These are phyloP conservation scores for Moesziomyces parantarcticus DNA, from an alignment of 1,284 basidiomycete genomes.

Conservation along the genomic window DNA sequence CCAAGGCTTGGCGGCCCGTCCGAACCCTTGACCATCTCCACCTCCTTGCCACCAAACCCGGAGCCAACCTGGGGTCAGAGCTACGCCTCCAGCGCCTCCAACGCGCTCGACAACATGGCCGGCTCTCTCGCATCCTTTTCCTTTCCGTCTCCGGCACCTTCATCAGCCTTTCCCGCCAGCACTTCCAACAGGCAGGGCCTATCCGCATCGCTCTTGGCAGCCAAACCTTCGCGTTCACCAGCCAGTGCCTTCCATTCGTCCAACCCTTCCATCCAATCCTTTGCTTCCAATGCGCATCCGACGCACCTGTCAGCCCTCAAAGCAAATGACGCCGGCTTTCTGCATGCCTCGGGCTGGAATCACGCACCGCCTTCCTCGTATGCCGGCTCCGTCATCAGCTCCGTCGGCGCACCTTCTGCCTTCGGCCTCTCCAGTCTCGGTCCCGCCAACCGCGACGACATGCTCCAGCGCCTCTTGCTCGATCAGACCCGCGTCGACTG, in stretches of 20 bases:
- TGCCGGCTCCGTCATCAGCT: constrained; percentile 38
- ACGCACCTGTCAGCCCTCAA: constrained; percentile 10
- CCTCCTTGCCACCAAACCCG: constrained; percentile 15
- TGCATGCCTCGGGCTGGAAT: constrained; percentile 27
- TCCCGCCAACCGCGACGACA: constrained; percentile 36
- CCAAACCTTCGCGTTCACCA: constrained; percentile 12
- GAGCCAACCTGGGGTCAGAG: constrained; percentile 48
- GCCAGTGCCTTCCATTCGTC: constrained; percentile 27
- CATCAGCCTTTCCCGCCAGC: constrained; percentile 2
- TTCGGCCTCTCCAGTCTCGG: constrained; percentile 25
- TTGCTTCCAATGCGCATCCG: constrained; percentile 17
- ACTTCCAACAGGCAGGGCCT: constrained; percentile 1
- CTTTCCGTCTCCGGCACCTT: constrained; percentile 21
- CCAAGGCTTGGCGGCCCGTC: constrained; percentile 13
- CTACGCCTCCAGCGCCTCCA: constrained; percentile 4
- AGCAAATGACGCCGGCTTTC: constrained; percentile 19
- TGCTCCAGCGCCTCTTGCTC: constrained; percentile 44
- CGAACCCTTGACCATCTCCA: constrained; percentile 19
- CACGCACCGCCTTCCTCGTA: constrained; percentile 45
- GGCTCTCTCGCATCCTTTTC: constrained; percentile 31
- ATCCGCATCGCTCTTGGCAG: constrained; percentile 5
- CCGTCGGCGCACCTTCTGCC: constrained; percentile 9
- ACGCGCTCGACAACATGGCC: constrained; percentile 1
- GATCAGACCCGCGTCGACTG: constrained; percentile 52
- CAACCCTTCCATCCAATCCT: constrained; percentile 36